phyloP scores from a whole-genome alignment of 2,329 filamentous ascomycete species.

The Pseudopyrenochaeta lycopersici region DNA sequence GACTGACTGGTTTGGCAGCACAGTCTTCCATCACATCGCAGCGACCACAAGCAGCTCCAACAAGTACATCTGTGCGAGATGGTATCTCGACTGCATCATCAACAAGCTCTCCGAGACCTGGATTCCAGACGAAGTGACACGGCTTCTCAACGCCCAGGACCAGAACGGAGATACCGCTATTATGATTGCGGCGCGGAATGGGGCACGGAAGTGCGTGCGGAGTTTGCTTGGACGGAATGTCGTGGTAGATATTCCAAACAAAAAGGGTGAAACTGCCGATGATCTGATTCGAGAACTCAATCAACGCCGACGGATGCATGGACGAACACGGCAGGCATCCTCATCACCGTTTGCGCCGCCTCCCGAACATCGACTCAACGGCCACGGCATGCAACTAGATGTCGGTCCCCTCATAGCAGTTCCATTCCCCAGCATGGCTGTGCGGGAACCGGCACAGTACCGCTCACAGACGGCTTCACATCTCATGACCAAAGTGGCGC shows the following conservation, averaged over 20 bases:
- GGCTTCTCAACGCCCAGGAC: slow-evolving; percentile 83
- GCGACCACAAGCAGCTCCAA: slow-evolving; percentile 85
- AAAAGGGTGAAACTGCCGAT: slow-evolving; percentile 82
- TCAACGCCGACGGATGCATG: slow-evolving; percentile 69
- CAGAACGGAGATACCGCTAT: slow-evolving; percentile 90
- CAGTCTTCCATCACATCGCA: slow-evolving; percentile 93
- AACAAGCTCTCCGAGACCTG: slow-evolving; percentile 84
- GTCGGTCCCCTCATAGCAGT: slow-evolving; percentile 34
- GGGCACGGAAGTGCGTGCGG: slow-evolving; percentile 78
- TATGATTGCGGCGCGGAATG: slow-evolving; percentile 84
- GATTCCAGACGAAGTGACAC: slow-evolving; percentile 78
- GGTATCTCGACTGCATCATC: slow-evolving; percentile 91
- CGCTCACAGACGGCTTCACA: slow-evolving; percentile 61
- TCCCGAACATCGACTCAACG: slow-evolving; percentile 45
- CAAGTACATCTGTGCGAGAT: slow-evolving; percentile 87
- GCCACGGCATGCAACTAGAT: slow-evolving; percentile 31
- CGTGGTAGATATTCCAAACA: slow-evolving; percentile 82
- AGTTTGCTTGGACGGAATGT: slow-evolving; percentile 79
- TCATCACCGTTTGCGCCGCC: slow-evolving; percentile 68
- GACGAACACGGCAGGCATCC: slow-evolving; percentile 71
- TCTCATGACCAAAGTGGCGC: slow-evolving; percentile 70
- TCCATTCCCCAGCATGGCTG: slow-evolving; percentile 32
- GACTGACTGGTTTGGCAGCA: slow-evolving; percentile 81
- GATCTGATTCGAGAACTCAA: slow-evolving; percentile 81
- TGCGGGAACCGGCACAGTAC: slow-evolving; percentile 42